Evolutionary conservation across 2,329 filamentous ascomycete species (phyloP).

Genomic region (Beauveria australis): DNA sequence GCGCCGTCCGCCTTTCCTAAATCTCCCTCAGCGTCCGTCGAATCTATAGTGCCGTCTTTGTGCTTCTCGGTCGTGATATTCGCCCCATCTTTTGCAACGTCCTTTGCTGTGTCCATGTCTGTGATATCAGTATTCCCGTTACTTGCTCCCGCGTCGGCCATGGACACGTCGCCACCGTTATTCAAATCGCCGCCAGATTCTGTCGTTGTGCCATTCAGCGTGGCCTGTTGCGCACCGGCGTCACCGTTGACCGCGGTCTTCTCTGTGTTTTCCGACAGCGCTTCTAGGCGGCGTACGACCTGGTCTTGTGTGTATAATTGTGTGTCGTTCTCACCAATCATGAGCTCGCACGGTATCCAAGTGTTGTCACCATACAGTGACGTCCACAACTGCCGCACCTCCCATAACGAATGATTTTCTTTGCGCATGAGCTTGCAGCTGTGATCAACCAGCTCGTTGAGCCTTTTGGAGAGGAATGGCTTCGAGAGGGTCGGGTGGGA

Average conservation of each 20-base stretch:
- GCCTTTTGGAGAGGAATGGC: slow-evolving; percentile 65
- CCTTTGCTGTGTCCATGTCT: slow-evolving; percentile 16
- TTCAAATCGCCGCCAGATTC: slow-evolving; percentile 11
- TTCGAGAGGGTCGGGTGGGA: slow-evolving; percentile 66
- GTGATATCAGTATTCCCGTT: slow-evolving; percentile 4
- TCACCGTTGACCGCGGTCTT: slow-evolving; percentile 16
- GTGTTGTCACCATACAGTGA: slow-evolving; percentile 67
- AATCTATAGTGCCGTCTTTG: background rate
- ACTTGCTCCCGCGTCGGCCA: slow-evolving; percentile 22
- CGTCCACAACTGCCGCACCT: slow-evolving; percentile 65
- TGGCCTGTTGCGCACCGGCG: background rate
- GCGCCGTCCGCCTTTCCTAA: background rate
- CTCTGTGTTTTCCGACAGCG: slow-evolving; percentile 19
- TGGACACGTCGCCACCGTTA: slow-evolving; percentile 20
- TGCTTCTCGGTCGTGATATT: background rate
- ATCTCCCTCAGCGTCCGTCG: background rate
- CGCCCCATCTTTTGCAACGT: slow-evolving; percentile 13
- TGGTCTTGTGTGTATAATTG: slow-evolving; percentile 45
- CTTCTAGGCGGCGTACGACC: slow-evolving; percentile 29
- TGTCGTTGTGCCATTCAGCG: slow-evolving; percentile 12
- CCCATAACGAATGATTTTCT: slow-evolving; percentile 65
- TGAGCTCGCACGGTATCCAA: slow-evolving; percentile 53
- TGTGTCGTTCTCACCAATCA: slow-evolving; percentile 48
- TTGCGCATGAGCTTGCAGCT: slow-evolving; percentile 64
- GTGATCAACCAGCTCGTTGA: slow-evolving; percentile 63